Evolutionary conservation across 2,329 filamentous ascomycete genomes (phyloP).

Genomic region (Phyllosticta paracitricarpa): DNA sequence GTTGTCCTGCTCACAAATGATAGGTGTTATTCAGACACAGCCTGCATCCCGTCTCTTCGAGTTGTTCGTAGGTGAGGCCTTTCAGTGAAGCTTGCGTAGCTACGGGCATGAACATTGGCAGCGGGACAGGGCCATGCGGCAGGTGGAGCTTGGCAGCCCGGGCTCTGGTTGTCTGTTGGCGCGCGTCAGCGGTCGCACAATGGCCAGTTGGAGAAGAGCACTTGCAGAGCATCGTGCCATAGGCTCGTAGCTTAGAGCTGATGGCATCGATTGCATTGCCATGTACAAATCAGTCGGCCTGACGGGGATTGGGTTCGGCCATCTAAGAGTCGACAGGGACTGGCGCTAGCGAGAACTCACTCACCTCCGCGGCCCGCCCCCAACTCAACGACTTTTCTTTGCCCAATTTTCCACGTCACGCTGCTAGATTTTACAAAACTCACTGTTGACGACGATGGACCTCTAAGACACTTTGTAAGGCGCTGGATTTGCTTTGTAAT

Average conservation of each 20-base stretch:
- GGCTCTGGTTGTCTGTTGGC: conserved; percentile 67
- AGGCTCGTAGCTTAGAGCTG: conserved; percentile 28
- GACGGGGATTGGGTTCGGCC: neutral
- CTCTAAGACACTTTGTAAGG: no score
- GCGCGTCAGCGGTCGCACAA: conserved; percentile 4
- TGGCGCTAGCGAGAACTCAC: neutral
- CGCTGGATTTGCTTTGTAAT: no score
- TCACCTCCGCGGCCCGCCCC: neutral
- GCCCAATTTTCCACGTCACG: no score
- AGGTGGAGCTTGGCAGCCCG: conserved; percentile 79
- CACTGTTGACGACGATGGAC: no score
- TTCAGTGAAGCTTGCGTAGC: conserved; percentile 95
- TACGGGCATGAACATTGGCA: conserved; percentile 94
- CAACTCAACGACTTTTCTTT: neutral
- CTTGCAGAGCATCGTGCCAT: conserved; percentile 29
- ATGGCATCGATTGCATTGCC: conserved; percentile 26
- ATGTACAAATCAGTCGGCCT: neutral
- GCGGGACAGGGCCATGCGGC: conserved; percentile 63
- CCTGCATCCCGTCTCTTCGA: conserved; percentile 80
- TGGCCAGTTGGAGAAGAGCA: neutral
- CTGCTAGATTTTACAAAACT: no score
- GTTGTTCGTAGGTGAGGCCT: conserved; percentile 81
- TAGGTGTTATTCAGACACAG: conserved; percentile 98
- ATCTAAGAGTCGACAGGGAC: neutral
- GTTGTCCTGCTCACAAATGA: conserved; percentile 49